Base-by-base conservation (phyloP, 1,284 basidiomycete genomes). In the Coriolopsis trogii region DNA sequence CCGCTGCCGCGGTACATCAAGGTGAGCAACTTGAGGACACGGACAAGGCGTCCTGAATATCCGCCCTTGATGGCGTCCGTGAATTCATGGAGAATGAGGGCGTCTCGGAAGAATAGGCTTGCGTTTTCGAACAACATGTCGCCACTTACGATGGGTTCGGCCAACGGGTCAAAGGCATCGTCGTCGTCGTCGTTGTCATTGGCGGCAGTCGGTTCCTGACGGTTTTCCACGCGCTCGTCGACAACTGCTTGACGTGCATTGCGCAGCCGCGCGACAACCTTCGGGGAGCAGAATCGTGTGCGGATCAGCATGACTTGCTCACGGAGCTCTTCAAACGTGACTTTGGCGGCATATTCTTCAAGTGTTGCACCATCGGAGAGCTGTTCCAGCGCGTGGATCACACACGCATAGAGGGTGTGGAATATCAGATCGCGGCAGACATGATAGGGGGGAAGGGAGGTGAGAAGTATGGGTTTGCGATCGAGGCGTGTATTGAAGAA, bases 41-140 rank as follows among this genome's bases (percentile, higher is more conserved):
- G 30, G n/a, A 73, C 13, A 6, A 74, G 55, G 0, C 67, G 63
- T 0, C 72, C 72, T 0, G 70, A 72, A 39, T 72, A 68, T 0
- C 72, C 72, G 4, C 50, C 37, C 38, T 71, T 71, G 37, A 75
- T 61, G 0, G 71, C 68, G 53, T 72, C 69, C 1, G 55, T 59
- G 36, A 72, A 69, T 41, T 73, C 69, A 2, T 67, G 62, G 0
- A 68, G 63, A 1, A 70, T 33, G 0, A 75, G 59, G 0, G 63
- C 64, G 51, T 73, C 70, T 2, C 69, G 67, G 3, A 74, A 13
- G 55, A 73, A 73, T 0, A 74, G 62, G 6, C 65, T 26, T 0
- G 67, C 67, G 51, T 70, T 72, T 54, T 75, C 70, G 34, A 64
- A 72, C 0, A 73, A 64, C 65, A 71, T 70, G 15, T 55, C 53